Evolutionary conservation across 2,329 filamentous ascomycete genomes (phyloP), one percentile per base, ranked within the genome.

Genomic region (Penicillium sp.): DNA sequence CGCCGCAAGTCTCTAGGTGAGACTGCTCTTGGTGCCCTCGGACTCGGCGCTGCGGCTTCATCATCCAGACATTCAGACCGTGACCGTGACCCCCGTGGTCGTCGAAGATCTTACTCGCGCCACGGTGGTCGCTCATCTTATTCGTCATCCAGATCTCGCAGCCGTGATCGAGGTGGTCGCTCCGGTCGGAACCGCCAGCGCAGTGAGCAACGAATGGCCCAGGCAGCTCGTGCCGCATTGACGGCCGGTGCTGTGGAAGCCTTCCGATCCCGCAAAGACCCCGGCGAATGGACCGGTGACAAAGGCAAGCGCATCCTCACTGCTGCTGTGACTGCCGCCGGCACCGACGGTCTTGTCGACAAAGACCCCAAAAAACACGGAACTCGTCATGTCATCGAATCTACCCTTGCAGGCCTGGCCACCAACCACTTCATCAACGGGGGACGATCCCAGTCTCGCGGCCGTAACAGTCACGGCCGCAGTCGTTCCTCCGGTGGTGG

Each of bases 271-370:
- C 86, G 92, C 69, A 95, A 92, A 65, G 88, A 94, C 56, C 88
- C 90, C 2, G 92, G 92, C 48, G 83, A 87, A 39, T 96, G 92
- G 91, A 88, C 86, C 57, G 92, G 92, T 33, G 88, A 89, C 57
- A 96, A 96, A 75, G 90, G 91, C 60, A 94, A 91, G 77, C 90
- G 92, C 46, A 84, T 97, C 54, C 81, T 95, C 44, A 96, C 92
- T 20, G 92, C 91, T 43, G 92, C 92, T 31, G 72, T 86, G 24
- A 88, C 90, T 73, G 91, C 92, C 53, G 92, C 89, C 60, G 89
- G 90, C 51, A 88, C 96, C 55, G 90, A 96, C 70, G 85, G 86
- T 8, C 81, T 91, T 38, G 78, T 87, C 50, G 83, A 86, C 60
- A 77, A 77, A 46, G 81, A 91, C 63, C 81, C 85, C 5, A 84